Conservation (phyloP, 306 rosid genomes). For the Alnus rubra region DNA sequence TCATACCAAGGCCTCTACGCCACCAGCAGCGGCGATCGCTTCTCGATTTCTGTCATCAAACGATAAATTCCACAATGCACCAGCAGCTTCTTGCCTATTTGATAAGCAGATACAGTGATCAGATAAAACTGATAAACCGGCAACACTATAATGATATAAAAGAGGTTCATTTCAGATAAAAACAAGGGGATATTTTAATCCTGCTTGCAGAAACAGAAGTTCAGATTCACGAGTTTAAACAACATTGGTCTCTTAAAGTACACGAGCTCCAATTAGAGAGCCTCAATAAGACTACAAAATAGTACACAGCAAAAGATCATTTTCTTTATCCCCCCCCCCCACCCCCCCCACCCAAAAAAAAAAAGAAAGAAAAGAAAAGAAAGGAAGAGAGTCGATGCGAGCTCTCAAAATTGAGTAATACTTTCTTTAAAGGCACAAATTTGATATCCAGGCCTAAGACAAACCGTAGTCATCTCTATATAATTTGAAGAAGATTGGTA, state of each 20-base stretch:
- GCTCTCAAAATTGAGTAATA: not conserved
- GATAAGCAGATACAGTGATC: constrained; percentile 4
- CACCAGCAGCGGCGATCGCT: constrained; percentile 95
- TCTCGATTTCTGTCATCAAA: constrained; percentile 99
- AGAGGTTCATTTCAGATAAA: not conserved
- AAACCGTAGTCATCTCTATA: not conserved
- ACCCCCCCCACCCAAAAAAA: not conserved
- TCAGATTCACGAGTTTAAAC: not conserved
- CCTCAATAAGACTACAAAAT: not conserved
- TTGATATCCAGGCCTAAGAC: not conserved
- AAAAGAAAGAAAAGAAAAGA: not conserved
- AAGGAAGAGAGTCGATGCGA: not conserved
- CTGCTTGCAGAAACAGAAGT: not conserved
- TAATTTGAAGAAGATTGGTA: not conserved
- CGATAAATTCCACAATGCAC: constrained; percentile 98
- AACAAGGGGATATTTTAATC: not conserved
- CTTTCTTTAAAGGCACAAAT: not conserved
- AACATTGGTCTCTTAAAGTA: not conserved
- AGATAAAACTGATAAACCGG: not conserved
- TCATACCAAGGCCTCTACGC: constrained; percentile 97
- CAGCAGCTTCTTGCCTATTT: constrained; percentile 99
- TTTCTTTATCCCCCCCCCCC: not conserved
- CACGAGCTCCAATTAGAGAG: not conserved
- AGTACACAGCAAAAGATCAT: not conserved
- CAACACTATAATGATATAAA: not conserved